Evolutionary conservation across 768 basidiomycete species (phyloP), one percentile per base, ranked within the genome.

Genomic region (Rhodocollybia butyracea): DNA sequence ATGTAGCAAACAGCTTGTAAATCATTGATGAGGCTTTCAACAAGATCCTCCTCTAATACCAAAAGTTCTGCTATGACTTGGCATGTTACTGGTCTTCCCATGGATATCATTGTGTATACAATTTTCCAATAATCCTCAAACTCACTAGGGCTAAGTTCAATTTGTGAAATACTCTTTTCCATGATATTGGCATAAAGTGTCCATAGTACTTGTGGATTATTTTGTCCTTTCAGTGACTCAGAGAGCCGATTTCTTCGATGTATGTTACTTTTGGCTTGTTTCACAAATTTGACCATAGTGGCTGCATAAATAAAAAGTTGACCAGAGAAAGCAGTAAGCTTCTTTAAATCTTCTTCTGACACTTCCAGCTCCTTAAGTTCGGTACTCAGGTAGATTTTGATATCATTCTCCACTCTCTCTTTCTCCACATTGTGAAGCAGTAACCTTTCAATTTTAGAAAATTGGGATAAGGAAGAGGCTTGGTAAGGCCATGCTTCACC

Each of bases 271-370:
- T 4, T 13, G 13, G 15, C 39, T 17, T 27, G 21, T 12, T 42
- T 40, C 1, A 52, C 19, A 40, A 31, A 40, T 31, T 52, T 52
- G 22, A 52, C 29, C 17, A 42, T 29, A 19, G 51, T 52, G 12
- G 51, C 51, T 11, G 51, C 51, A 52, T 52, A 52, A 13, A 52
- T 52, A 40, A 52, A 52, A 5, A 52, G 29, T 21, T 31, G 39
- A 19, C 51, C 51, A 40, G 36, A 39, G 3, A 52, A 7, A 3
- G 5, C 19, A 6, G 40, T 31, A 6, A 52, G 12, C 1, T 40
- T 39, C 2, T 52, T 5, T 6, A 52, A 26, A 17, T 52, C 15
- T n/a, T 39, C 38, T 27, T 52, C 38, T 40, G 51, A 8, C 8
- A 17, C 15, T 17, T 22, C 6, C 27, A 52, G 5, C 4, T n/a